Evolutionary conservation across 1,284 basidiomycete genomes (phyloP), one percentile per base, ranked within the genome.

Genomic region (Moniliophthora roreri): DNA sequence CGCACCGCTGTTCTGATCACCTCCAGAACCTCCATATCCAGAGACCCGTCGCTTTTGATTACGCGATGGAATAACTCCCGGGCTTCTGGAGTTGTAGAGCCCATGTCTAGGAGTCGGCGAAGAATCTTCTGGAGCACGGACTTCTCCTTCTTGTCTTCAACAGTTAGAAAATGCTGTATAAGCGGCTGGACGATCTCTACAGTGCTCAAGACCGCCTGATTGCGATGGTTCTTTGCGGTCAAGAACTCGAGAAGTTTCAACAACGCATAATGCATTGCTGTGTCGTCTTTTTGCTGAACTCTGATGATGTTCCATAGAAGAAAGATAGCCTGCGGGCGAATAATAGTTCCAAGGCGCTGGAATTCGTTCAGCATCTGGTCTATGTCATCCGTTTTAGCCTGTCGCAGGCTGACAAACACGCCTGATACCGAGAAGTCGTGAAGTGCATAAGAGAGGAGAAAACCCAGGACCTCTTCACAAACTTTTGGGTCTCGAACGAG

Each of bases 21-120:
- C 47, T 91, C 89, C 39, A 90, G 66, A 39, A 89, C 74, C 48
- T 88, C 86, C 8, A 71, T 62, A 56, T 91, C 81, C 32, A 90
- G 65, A 0, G 65, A 69, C 10, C 72, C 72, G 41, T 75, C 70
- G 6, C 67, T 70, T 50, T 68, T 74, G 38, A 88, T 72, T 0
- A 77, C 75, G n/a, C 71, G 73, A 56, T 84, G 80, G 53, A 92
- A 82, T 48, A 91, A 77, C 11, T 64, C 61, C 44, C 84, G 70
- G 16, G 81, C 80, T 35, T 89, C 84, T 8, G 74, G 67, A 0
- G 84, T 82, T 2, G 78, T 81, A 0, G 83, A 78, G 1, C 89
- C 87, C 70, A 91, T 81, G 55, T 91, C 89, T 18, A 90, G 68
- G 21, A 91, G 64, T 11, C 79, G 74, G 48, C 81, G 75, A 23